Conservation (phyloP, 2,329 filamentous ascomycete species). For the Zopfia rhizophila region DNA sequence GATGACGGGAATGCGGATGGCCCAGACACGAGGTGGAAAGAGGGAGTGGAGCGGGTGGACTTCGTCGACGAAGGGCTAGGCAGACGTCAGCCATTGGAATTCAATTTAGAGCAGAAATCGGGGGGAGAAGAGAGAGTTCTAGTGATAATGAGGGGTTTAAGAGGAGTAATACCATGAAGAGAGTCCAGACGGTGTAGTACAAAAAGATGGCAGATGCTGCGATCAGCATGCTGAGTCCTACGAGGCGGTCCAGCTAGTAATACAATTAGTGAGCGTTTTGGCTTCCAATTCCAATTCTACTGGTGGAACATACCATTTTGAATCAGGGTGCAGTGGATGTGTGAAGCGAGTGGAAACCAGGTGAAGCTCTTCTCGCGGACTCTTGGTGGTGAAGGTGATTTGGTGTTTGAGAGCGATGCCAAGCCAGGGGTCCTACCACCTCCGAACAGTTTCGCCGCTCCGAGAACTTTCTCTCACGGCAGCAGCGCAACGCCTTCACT, state of each 20-base stretch:
- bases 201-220: slow-evolving; percentile 77
- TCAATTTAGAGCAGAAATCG: background rate
- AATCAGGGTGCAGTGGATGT: slow-evolving; percentile 20
- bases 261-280: background rate
- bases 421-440: slow-evolving; percentile 6
- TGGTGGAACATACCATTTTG: slow-evolving; percentile 44
- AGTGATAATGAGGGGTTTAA: background rate
- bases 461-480: slow-evolving; percentile 36
- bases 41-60: slow-evolving; percentile 93
- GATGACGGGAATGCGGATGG: slow-evolving; percentile 97
- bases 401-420: slow-evolving; percentile 22
- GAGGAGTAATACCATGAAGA: slow-evolving; percentile 81
- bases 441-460: slow-evolving; percentile 17
- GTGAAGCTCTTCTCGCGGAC: slow-evolving; percentile 15
- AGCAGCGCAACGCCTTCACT: slow-evolving; percentile 2
- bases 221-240: slow-evolving; percentile 80
- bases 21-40: slow-evolving; percentile 98
- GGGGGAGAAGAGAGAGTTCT: slow-evolving; percentile 2
- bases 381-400: slow-evolving; percentile 24
- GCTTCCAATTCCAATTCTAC: background rate
- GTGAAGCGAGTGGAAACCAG: slow-evolving; percentile 29
- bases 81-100: too few species aligned
- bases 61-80: slow-evolving; percentile 98
- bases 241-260: slow-evolving; percentile 91
- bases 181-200: slow-evolving; percentile 98